phyloP scores from a whole-genome alignment of 2,329 filamentous ascomycete species.

The Nannizziopsis barbatae region DNA sequence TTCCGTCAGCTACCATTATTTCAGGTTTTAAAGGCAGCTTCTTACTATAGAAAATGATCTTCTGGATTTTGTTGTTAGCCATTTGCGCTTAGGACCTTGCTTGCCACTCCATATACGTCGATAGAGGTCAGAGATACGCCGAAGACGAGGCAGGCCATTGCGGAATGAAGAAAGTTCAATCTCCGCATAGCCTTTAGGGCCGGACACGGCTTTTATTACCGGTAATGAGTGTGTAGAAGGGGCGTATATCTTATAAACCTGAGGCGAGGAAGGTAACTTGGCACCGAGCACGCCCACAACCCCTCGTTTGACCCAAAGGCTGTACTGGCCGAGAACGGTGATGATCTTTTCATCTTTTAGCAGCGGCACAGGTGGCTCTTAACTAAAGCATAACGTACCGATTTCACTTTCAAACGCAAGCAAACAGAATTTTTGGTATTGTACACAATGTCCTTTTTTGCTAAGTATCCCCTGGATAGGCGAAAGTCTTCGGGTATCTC shows the following conservation, averaged over 20 bases:
- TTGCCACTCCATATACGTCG: constrained; percentile 42
- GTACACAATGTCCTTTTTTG: constrained; percentile 30
- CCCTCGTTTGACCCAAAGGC: constrained; percentile 47
- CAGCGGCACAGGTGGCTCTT: neutral
- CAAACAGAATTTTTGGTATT: constrained; percentile 30
- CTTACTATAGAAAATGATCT: constrained; percentile 35
- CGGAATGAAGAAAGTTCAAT: constrained; percentile 40
- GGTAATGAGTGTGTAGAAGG: constrained; percentile 48
- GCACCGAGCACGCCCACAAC: constrained; percentile 48
- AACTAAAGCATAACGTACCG: constrained; percentile 20
- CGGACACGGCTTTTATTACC: constrained; percentile 38
- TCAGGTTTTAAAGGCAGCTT: neutral
- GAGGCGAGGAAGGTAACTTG: constrained; percentile 40
- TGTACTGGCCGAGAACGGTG: constrained; percentile 43
- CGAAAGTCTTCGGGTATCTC: constrained; percentile 28
- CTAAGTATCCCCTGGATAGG: constrained; percentile 30
- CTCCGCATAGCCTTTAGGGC: constrained; percentile 35
- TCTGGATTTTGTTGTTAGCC: constrained; percentile 20
- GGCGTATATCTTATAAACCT: constrained; percentile 41
- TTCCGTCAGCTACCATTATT: neutral
- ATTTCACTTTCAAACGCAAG: constrained; percentile 31
- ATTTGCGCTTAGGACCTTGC: constrained; percentile 23
- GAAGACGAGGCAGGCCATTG: constrained; percentile 36
- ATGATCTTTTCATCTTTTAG: constrained; percentile 26
- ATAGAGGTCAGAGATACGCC: constrained; percentile 42